Percentiles rank a stretch among this genome's conserved stretches.
Conservation (phyloP, 805 yeast species). For the Metschnikowia reukaufii region DNA sequence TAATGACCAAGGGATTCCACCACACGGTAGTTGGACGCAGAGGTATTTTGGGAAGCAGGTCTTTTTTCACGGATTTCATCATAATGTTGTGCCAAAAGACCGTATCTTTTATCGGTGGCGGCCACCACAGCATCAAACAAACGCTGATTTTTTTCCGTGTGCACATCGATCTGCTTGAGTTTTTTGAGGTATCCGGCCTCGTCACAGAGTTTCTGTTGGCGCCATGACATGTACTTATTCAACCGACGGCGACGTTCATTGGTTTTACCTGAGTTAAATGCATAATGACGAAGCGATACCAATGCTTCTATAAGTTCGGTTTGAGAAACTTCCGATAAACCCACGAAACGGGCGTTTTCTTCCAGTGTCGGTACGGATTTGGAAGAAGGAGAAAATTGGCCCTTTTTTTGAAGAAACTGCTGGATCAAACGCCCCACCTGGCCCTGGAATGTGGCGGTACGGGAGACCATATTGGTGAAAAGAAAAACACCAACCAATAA, state of each 20-base stretch:
- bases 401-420: neutral
- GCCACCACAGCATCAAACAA: conserved; percentile 48
- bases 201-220: conserved; percentile 56
- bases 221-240: conserved; percentile 49
- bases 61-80: conserved; percentile 5
- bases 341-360: conserved; percentile 5
- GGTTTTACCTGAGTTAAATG: conserved; percentile 37
- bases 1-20: conserved; percentile 73
- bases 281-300: conserved; percentile 47
- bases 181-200: conserved; percentile 56
- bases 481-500: conserved; percentile 30
- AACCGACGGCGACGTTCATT: conserved; percentile 46
- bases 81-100: conserved; percentile 42
- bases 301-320: conserved; percentile 44
- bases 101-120: conserved; percentile 42
- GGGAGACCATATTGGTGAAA: conserved; percentile 35
- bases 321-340: conserved; percentile 23
- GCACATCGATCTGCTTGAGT: conserved; percentile 47
- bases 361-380: neutral
- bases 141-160: conserved; percentile 47
- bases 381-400: neutral
- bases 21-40: conserved; percentile 42
- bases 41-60: conserved; percentile 14
- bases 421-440: neutral
- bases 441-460: conserved; percentile 24